These are phyloP conservation scores for Lactifluus hygrophoroides DNA, from an alignment of 768 basidiomycete genomes.

Conservation along the genomic window DNA sequence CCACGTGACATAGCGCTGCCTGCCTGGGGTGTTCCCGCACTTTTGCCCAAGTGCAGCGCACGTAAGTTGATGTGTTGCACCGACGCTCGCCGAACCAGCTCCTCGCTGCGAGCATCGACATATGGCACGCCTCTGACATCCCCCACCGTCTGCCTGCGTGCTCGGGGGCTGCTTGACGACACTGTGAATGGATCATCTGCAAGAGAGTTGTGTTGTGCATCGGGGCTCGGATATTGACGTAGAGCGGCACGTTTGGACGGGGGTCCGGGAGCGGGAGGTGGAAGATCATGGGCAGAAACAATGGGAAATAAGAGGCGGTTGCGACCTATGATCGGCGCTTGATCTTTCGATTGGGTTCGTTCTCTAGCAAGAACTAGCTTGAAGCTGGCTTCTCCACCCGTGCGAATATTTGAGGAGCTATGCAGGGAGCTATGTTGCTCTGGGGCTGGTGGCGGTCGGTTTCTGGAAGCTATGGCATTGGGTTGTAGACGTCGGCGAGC, in stretches of 20 bases:
- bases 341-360: not conserved
- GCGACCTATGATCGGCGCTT: not conserved
- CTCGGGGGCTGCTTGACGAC: not conserved
- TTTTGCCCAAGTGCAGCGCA: not conserved
- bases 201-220: not conserved
- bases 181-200: not conserved
- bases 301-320: constrained; percentile 6
- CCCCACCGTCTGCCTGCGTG: not conserved
- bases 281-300: not conserved
- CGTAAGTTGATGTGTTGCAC: constrained; percentile 14
- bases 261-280: not conserved
- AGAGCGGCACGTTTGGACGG: constrained; percentile 3
- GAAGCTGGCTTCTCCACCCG: not conserved
- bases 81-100: not conserved
- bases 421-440: not conserved
- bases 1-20: not conserved
- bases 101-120: not conserved
- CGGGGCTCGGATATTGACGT: not conserved
- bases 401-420: not conserved
- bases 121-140: not conserved
- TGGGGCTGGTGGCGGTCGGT: not conserved
- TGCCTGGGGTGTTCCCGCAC: not conserved
- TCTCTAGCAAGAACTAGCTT: not conserved
- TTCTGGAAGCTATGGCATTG: not conserved
- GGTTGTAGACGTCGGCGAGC: not conserved